These are phyloP conservation scores for Trebouxia sp. DNA, from an alignment of 139 green algal genomes.

Conservation along the genomic window DNA sequence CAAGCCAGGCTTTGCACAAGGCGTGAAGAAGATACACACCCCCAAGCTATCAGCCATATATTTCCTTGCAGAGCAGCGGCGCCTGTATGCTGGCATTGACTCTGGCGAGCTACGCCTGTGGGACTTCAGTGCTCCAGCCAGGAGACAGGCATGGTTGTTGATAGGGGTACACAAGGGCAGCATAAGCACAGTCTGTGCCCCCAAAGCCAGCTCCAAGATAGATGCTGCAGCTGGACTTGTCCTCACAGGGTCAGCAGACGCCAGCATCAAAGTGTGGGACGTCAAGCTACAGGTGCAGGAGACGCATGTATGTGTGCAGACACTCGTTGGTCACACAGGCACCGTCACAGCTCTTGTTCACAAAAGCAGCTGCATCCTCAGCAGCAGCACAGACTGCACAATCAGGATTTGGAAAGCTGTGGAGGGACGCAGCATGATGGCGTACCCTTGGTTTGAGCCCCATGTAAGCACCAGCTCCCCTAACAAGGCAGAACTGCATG, in stretches of 20 bases:
- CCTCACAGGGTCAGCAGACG: conserved; percentile 56
- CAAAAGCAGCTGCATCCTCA: conserved; percentile 52
- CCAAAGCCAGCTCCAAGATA: conserved; percentile 22
- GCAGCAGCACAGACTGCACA: conserved; percentile 57
- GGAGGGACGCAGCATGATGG: conserved; percentile 42
- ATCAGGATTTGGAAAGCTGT: conserved; percentile 58
- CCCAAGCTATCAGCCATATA: neutral
- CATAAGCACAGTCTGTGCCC: conserved; percentile 35
- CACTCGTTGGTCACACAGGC: conserved; percentile 58
- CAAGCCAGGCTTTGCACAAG: conserved; percentile 8
- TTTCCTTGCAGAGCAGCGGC: neutral
- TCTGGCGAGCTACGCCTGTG: conserved; percentile 53
- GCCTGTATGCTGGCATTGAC: conserved; percentile 46
- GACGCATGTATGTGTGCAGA: conserved; percentile 55
- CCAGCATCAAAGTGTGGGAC: conserved; percentile 67
- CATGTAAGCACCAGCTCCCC: conserved; percentile 44
- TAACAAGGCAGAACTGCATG: neutral
- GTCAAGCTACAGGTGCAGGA: conserved; percentile 40
- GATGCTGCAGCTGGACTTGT: conserved; percentile 46
- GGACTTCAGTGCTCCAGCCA: conserved; percentile 23
- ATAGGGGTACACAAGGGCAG: conserved; percentile 53
- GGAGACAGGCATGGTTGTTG: conserved; percentile 20
- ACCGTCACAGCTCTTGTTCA: conserved; percentile 56
- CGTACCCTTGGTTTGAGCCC: conserved; percentile 65
- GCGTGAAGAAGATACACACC: neutral